Evolutionary conservation across 495 filamentous ascomycete species (phyloP).

Genomic region (Chaetomium tenue): DNA sequence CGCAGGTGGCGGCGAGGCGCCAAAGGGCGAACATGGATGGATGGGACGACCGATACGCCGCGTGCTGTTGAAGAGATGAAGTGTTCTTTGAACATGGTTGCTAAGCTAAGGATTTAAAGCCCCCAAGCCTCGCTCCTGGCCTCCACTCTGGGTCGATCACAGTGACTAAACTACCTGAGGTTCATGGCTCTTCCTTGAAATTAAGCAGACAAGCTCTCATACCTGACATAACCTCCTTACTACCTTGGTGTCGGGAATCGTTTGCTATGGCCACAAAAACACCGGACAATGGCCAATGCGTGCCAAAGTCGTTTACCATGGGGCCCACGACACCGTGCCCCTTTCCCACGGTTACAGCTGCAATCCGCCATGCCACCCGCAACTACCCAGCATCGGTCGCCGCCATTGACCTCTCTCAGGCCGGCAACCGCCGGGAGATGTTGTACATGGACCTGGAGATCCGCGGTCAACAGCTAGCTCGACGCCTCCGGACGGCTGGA

Average conservation of each 20-base stretch:
- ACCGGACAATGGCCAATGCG: neutral
- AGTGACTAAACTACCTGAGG: too few species aligned
- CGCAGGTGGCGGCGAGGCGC: too few species aligned
- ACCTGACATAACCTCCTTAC: too few species aligned
- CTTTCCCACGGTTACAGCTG: conserved; percentile 9
- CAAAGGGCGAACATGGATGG: too few species aligned
- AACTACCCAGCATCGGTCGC: conserved; percentile 7
- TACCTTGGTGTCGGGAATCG: neutral
- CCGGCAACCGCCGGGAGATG: conserved; percentile 2
- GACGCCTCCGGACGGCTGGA: conserved; percentile 27
- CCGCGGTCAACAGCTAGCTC: conserved; percentile 36
- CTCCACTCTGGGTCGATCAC: too few species aligned
- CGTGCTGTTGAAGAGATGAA: too few species aligned
- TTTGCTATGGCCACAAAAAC: neutral
- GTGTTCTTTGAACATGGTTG: too few species aligned
- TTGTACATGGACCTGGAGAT: conserved; percentile 37
- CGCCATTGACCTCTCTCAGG: conserved; percentile 12
- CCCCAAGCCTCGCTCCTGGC: too few species aligned
- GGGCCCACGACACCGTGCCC: neutral
- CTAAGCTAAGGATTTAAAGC: too few species aligned
- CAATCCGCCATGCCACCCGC: conserved; percentile 1
- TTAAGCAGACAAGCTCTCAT: too few species aligned
- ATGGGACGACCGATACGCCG: too few species aligned
- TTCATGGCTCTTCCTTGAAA: too few species aligned
- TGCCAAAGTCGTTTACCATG: neutral